Conservation (phyloP, 345 rosid genomes). For the Salix caprea region DNA sequence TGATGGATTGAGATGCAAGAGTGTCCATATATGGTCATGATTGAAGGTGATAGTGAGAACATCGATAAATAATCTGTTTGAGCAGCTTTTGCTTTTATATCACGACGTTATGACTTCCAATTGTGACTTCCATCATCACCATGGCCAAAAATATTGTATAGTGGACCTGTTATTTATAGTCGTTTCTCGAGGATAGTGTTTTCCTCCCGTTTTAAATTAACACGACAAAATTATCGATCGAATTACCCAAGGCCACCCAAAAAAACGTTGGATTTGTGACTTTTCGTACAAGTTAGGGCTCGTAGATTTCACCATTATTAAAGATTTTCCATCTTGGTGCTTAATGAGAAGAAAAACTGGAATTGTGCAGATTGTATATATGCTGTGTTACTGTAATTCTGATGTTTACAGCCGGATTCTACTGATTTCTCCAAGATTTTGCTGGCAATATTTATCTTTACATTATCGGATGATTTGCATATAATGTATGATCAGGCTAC, state of each 20-base stretch:
- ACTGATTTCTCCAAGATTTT: too few species aligned
- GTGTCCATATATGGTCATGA: conserved; percentile 18
- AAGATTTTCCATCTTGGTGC: background rate
- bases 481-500: too few species aligned
- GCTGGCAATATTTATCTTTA: too few species aligned
- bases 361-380: too few species aligned
- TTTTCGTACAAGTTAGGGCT: background rate
- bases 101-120: conserved; percentile 29
- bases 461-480: too few species aligned
- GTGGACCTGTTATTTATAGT: background rate
- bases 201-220: background rate
- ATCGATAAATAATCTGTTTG: conserved; percentile 9
- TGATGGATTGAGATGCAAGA: conserved; percentile 34
- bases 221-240: too few species aligned
- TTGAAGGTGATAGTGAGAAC: conserved; percentile 16
- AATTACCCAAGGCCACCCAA: background rate
- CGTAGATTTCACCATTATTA: background rate
- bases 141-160: background rate
- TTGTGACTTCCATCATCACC: conserved; percentile 16
- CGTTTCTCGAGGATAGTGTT: background rate
- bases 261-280: background rate
- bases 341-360: too few species aligned
- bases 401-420: too few species aligned
- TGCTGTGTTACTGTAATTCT: too few species aligned
- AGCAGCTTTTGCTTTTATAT: conserved; percentile 32